Base-by-base conservation (phyloP, 2,329 filamentous ascomycete species). In the Paracoccidioides brasiliensis region DNA sequence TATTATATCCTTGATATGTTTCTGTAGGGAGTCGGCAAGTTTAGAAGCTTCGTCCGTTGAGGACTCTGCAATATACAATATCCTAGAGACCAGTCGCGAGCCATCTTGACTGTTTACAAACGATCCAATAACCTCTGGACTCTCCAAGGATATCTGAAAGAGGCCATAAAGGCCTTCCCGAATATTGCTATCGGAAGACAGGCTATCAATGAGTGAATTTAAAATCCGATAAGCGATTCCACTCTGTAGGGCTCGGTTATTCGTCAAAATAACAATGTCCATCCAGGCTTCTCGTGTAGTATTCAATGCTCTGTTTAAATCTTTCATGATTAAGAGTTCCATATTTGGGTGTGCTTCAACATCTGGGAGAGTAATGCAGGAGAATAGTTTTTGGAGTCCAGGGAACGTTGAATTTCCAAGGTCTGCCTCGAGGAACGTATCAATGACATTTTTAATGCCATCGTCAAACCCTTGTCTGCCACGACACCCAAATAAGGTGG, bases 401-500 rank as follows among this genome's bases (percentile, higher is more conserved):
- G 65, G 63, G 4, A 64, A 58, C 55, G 69, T 67, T 7, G 67
- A 66, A 30, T 65, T 60, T 32, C 67, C 66, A 4, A 62, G 63
- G 22, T 68, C 64, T 37, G 67, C 58, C 10, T 66, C 61, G 44
- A 70, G 64, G 38, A 73, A 65, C 55, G 55, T 65, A 57, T 65
- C 61, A 46, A 72, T 71, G 61, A 64, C 63, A 53, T 59, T 68
- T 66, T 66, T 55, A 67, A 73, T 54, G 62, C 71, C 42, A 69
- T 68, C 14, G 74, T 71, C 35, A 56, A 71, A 74, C 3, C 65
- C 68, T 57, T 69, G 61, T 64, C 67, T 70, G 15, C 72, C 66
- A 1, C 78, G 76, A 43, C 83, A 72, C 0, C 78, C 68, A 50
- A 83, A 78, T 0, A 95, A 72, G 9, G 83, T 80, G 0, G 83